Percentiles rank a stretch among this genome's conserved stretches.
Conservation (phyloP, 345 rosid genomes). For the Hirschfeldia incana region DNA sequence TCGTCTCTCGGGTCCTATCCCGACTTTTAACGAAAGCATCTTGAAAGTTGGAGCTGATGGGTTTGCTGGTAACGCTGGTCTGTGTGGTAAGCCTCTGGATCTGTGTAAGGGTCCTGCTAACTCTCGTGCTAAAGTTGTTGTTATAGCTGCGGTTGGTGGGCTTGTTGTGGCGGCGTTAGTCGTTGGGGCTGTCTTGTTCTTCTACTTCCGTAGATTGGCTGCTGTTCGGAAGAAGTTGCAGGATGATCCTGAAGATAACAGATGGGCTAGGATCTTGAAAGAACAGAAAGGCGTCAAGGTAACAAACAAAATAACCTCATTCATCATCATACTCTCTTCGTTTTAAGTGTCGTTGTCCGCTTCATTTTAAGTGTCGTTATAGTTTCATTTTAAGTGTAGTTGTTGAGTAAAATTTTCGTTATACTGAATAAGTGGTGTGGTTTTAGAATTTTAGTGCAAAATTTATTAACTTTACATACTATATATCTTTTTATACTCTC, state of each 20-base stretch:
- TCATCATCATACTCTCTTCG: background rate
- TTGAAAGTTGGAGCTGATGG: background rate
- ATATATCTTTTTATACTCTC: too few relatives aligned
- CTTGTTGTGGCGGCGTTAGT: slow-evolving; percentile 62
- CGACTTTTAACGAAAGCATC: background rate
- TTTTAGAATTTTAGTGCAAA: too few relatives aligned
- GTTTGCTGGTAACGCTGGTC: slow-evolving; percentile 56
- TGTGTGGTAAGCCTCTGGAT: slow-evolving; percentile 65
- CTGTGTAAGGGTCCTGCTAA: slow-evolving; percentile 37
- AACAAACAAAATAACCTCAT: slow-evolving; percentile 41
- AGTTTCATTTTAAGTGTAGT: too few relatives aligned
- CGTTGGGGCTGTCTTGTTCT: slow-evolving; percentile 50
- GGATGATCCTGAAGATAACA: slow-evolving; percentile 92
- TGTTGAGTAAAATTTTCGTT: too few relatives aligned
- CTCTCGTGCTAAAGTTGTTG: slow-evolving; percentile 47
- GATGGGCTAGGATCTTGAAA: slow-evolving; percentile 77
- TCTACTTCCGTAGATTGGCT: slow-evolving; percentile 56
- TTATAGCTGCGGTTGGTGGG: slow-evolving; percentile 72
- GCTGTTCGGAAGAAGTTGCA: slow-evolving; percentile 60
- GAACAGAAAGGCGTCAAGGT: slow-evolving; percentile 72
- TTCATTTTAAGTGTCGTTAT: too few relatives aligned
- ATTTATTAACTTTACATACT: too few relatives aligned
- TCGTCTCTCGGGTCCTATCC: slow-evolving; percentile 64
- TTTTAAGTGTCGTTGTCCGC: too few relatives aligned
- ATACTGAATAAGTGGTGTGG: too few relatives aligned